Base-by-base conservation (phyloP, 768 basidiomycete species). In the Phlebiopsis flavidoalba region DNA sequence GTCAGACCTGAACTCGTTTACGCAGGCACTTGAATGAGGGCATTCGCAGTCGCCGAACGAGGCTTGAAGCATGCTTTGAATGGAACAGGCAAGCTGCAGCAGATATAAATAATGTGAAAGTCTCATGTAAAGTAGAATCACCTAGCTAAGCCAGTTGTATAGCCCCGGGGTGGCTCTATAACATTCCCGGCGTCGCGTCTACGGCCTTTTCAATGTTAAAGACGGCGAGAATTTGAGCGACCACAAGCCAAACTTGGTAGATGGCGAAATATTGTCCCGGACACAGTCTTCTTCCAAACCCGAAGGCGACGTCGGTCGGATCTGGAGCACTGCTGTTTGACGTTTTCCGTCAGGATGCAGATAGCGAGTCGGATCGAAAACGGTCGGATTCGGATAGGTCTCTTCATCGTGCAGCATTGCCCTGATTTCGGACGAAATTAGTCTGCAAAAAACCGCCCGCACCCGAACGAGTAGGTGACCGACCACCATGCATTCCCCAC, bases 321-420 rank as follows among this genome's bases (percentile, higher is more conserved):
- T 61, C 57, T 15, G 47, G 51, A 2, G 49, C 64, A 8, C 46
- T 40, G 10, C 37, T 33, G 31, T 60, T 56, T 1, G 63, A 37
- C 43, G 60, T 36, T n/a, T n/a, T 14, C 64, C 62, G 53, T 63
- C 64, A 12, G 47, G 46, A 7, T 36, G 40, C 8, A 63, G 48
- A 21, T 60, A 65, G n/a, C 64, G 40, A 47, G 53, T 55, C 12
- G 55, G 59, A 54, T 58, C 65, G 64, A 76, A 78, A 5, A 21
- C 26, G 0, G 62, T 46, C 2, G 76, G 70, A 5, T 73, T 60
- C 3, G 70, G 69, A 59, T 76, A 77, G 8, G 8, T 22, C 21
- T 31, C 26, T 43, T 53, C 52, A 17, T 53, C 35, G 14, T 53
- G 52, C 36, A 53, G 52, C 5, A 53, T 21, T 4, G 52, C 52